A percentile compares a stretch with the other conserved stretches of the same genome.
Conservation (phyloP, 2,329 filamentous ascomycete genomes). For the Uncinocarpus reesii region DNA sequence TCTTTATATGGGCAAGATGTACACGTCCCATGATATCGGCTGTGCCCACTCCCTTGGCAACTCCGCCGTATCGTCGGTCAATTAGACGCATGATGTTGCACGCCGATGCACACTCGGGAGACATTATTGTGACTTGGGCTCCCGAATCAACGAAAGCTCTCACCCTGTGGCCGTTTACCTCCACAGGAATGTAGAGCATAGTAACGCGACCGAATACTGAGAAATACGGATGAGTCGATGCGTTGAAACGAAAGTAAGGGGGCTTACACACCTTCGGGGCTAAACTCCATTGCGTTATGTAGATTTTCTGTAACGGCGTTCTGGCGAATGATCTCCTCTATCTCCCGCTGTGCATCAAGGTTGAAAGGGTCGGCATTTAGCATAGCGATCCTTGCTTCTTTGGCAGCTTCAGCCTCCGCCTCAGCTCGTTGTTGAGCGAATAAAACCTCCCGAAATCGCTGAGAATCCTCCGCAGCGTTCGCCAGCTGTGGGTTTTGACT, state of each 20-base stretch:
- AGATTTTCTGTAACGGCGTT: conserved; percentile 90
- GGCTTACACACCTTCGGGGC: conserved; percentile 70
- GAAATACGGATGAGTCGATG: conserved; percentile 1
- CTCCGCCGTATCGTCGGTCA: conserved; percentile 80
- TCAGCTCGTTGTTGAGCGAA: conserved; percentile 59
- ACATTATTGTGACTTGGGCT: conserved; percentile 98
- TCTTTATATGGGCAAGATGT: conserved; percentile 88
- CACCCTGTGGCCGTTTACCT: conserved; percentile 83
- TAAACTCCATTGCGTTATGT: conserved; percentile 93
- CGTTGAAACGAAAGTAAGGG: background rate
- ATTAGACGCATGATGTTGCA: conserved; percentile 96
- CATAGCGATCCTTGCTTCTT: conserved; percentile 70
- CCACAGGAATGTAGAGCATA: conserved; percentile 91
- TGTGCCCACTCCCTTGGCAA: conserved; percentile 87
- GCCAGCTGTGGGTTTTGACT: conserved; percentile 67
- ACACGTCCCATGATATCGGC: conserved; percentile 90
- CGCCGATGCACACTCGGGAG: conserved; percentile 75
- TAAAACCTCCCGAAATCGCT: conserved; percentile 64
- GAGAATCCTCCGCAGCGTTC: conserved; percentile 62
- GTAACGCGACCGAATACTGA: conserved; percentile 86
- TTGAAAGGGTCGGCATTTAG: conserved; percentile 94
- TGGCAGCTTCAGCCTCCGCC: conserved; percentile 60
- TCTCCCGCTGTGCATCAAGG: conserved; percentile 76
- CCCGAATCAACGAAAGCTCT: conserved; percentile 97
- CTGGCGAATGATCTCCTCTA: conserved; percentile 94